These are phyloP conservation scores for Mortierella polycephala DNA, from an alignment of 371 early-diverging fungal genomes.

Conservation along the genomic window DNA sequence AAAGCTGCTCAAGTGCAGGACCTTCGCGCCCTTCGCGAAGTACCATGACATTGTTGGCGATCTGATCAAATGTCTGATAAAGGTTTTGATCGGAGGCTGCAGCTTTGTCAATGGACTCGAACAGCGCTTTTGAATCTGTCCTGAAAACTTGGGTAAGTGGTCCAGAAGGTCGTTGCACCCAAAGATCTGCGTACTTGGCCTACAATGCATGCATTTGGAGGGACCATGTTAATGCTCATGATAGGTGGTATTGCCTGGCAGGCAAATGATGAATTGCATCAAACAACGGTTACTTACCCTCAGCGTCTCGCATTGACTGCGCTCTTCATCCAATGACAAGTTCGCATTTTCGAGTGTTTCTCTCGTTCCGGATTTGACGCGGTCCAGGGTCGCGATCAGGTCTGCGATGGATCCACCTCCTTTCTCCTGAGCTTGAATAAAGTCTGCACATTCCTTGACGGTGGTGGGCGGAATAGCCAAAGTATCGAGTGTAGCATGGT, in stretches of 20 bases:
- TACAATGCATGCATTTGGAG: conserved; percentile 24
- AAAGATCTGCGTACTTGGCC: conserved; percentile 80
- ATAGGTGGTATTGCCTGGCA: background rate
- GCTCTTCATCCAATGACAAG: conserved; percentile 83
- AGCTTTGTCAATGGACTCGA: conserved; percentile 84
- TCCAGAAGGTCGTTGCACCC: conserved; percentile 87
- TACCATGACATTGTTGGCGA: conserved; percentile 65
- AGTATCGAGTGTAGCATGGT: conserved; percentile 58
- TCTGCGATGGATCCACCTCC: conserved; percentile 61
- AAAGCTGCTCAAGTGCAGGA: conserved; percentile 70
- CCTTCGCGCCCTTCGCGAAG: conserved; percentile 67
- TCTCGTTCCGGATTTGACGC: conserved; percentile 66
- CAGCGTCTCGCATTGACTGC: conserved; percentile 82
- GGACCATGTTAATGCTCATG: background rate
- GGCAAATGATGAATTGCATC: background rate
- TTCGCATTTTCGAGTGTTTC: conserved; percentile 74
- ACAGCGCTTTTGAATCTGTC: conserved; percentile 81
- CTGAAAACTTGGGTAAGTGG: conserved; percentile 78
- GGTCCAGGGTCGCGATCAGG: conserved; percentile 67
- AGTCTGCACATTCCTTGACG: conserved; percentile 70
- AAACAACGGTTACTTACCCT: conserved; percentile 60
- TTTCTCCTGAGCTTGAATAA: conserved; percentile 64
- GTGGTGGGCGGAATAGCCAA: conserved; percentile 70
- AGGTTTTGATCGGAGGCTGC: conserved; percentile 76
- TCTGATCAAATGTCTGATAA: conserved; percentile 64